These are phyloP conservation scores for Megacollybia platyphylla DNA, from an alignment of 1,284 basidiomycete genomes.

Conservation along the genomic window DNA sequence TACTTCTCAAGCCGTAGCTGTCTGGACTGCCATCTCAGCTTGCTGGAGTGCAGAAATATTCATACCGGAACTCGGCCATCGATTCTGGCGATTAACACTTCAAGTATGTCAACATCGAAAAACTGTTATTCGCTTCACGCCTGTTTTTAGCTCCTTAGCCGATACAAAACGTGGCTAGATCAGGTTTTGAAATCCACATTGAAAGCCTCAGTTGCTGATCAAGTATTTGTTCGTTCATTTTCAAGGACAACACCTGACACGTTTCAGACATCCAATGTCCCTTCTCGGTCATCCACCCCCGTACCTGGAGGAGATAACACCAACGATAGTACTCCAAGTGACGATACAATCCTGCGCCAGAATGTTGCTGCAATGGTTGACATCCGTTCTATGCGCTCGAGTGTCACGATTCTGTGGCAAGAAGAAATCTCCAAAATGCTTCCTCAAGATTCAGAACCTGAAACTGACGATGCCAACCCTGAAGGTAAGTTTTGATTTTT, in stretches of 20 bases:
- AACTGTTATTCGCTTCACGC: constrained; percentile 4
- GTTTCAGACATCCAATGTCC: too few species aligned
- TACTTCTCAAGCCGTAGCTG: constrained; percentile 51
- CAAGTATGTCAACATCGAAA: constrained; percentile 41
- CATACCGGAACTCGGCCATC: constrained; percentile 66
- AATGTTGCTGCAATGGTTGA: constrained; percentile 56
- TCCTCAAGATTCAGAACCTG: constrained; percentile 22
- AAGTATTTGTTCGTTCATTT: background rate
- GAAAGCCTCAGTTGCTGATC: constrained; percentile 5
- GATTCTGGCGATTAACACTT: constrained; percentile 82
- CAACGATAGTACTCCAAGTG: constrained; percentile 27
- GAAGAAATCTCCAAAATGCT: constrained; percentile 56
- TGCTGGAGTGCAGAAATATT: constrained; percentile 84
- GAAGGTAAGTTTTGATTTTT: constrained; percentile 31
- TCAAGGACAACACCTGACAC: background rate
- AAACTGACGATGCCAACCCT: constrained; percentile 23
- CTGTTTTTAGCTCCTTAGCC: constrained; percentile 49
- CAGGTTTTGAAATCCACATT: constrained; percentile 20
- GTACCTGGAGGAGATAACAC: constrained; percentile 29
- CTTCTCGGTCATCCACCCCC: constrained; percentile 38
- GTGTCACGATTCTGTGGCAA: constrained; percentile 43
- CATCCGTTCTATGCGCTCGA: constrained; percentile 39
- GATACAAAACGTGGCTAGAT: constrained; percentile 69
- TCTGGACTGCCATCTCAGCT: constrained; percentile 60
- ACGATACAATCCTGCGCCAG: constrained; percentile 50